Evolutionary conservation across 805 yeast genomes (phyloP), one percentile per base, ranked within the genome.

Genomic region (Yarrowia sp.): DNA sequence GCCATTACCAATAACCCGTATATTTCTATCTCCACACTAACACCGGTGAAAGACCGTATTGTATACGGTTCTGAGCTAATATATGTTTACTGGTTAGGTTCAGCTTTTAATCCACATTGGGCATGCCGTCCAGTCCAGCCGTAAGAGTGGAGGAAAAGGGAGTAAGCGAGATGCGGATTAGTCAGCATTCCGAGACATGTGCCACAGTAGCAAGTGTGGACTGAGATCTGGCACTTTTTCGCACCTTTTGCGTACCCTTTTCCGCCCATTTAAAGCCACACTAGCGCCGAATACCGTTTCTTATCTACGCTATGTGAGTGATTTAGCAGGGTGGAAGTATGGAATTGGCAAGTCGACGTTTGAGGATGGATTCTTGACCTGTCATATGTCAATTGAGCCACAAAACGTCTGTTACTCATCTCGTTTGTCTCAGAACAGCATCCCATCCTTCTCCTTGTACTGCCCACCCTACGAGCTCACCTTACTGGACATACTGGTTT

Each of bases 61-160:
- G 45, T 40, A 53, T 53, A 53, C 59, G 16, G 45, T 53, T 53
- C 16, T 19, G 59, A 53, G 59, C 12, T 53, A n/a, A 53, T 53
- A 19, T 52, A 36, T 52, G 42, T 35, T 49, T 50, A 50, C 41
- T 10, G 42, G 58, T 7, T 36, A 8, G 11, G 8, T 16, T 12
- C 19, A 19, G 19, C 19, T 35, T 10, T n/a, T 8, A 36, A 12
- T 12, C 19, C 58, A 49, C 58, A 52, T 36, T 8, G 35, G 32
- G n/a, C 26, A 36, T 36, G 58, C 42, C 35, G n/a, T 16, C 5
- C 15, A 19, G 15, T 26, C 40, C 56, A 35, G 56, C 56, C 56
- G 41, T 35, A 11, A 26, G 53, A 32, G 56, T 35, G 56, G 41
- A 16, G 15, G 40, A 50, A 5, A 35, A 16, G 15, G 35, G 56